Percentiles rank a stretch among this genome's conserved stretches.
Evolutionary conservation across 257 asterid species (phyloP).

Genomic region (Fraxinus americana): DNA sequence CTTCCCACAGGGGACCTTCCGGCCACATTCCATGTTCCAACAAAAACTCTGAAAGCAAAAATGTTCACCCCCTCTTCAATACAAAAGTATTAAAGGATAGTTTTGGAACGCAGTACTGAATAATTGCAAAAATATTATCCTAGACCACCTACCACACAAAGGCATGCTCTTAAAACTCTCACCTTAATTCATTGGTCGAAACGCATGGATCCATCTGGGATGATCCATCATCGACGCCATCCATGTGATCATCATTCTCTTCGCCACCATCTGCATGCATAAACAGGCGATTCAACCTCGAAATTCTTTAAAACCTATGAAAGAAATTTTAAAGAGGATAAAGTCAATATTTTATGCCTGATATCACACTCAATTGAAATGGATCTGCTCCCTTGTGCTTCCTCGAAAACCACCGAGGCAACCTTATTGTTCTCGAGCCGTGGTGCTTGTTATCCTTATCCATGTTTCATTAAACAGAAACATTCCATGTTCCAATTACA

Average conservation of each 20-base stretch:
- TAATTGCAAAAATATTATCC: neutral
- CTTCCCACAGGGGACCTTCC: slow-evolving; percentile 89
- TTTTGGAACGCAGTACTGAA: too few relatives aligned
- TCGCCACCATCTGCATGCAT: slow-evolving; percentile 49
- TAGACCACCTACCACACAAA: neutral
- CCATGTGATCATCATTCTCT: slow-evolving; percentile 44
- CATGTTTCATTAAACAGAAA: slow-evolving; percentile 39
- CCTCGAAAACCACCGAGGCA: slow-evolving; percentile 66
- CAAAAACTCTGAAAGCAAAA: slow-evolving; percentile 63
- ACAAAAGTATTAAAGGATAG: neutral
- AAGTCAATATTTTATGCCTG: slow-evolving; percentile 42
- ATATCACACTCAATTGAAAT: slow-evolving; percentile 33
- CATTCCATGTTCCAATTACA: slow-evolving; percentile 36
- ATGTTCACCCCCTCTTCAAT: neutral
- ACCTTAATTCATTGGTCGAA: slow-evolving; percentile 61
- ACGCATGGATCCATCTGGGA: slow-evolving; percentile 49
- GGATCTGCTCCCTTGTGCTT: slow-evolving; percentile 58
- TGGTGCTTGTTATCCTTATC: slow-evolving; percentile 41
- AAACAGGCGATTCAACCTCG: neutral
- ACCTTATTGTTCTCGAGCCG: slow-evolving; percentile 38
- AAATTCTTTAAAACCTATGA: neutral
- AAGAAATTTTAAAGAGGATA: neutral
- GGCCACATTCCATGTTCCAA: slow-evolving; percentile 97
- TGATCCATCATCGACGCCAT: slow-evolving; percentile 32
- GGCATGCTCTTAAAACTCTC: slow-evolving; percentile 15